Evolutionary conservation across 805 yeast species (phyloP).

Genomic region (Saccharomycopsis oosterbeekiorum): DNA sequence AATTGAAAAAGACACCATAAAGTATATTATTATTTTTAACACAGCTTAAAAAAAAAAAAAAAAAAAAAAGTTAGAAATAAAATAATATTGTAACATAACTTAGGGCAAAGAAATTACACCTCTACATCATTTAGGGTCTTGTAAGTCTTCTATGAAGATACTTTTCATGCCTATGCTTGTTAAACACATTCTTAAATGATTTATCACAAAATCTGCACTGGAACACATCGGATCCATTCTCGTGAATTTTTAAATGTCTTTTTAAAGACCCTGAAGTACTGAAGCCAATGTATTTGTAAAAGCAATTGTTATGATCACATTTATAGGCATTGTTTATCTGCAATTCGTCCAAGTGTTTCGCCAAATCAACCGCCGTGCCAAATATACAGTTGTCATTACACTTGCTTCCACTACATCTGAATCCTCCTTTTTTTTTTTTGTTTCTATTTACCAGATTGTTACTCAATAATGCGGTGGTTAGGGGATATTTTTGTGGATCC

Average conservation of each 20-base stretch:
- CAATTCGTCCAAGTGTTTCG: constrained; percentile 16
- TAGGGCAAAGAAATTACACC: no score
- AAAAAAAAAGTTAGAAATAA: not conserved
- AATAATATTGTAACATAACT: not conserved
- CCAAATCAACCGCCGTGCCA: constrained; percentile 11
- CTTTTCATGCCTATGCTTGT: constrained; percentile 15
- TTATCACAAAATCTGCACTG: constrained; percentile 11
- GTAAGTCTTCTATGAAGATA: constrained; percentile 6
- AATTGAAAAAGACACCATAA: no score
- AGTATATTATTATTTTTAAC: no score
- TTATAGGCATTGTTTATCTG: constrained; percentile 11
- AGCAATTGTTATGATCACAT: constrained; percentile 9
- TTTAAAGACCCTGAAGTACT: constrained; percentile 16
- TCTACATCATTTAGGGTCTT: not conserved
- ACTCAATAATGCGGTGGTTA: constrained; percentile 2
- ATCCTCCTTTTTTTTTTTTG: constrained; percentile 18
- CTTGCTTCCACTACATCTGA: constrained; percentile 15
- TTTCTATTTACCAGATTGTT: constrained; percentile 9
- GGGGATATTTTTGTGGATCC: constrained; percentile 4
- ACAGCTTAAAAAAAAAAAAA: no score
- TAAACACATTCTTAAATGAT: constrained; percentile 11
- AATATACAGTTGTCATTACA: constrained; percentile 13
- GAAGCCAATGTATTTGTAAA: constrained; percentile 17
- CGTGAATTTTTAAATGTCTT: constrained; percentile 15
- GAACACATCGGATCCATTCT: constrained; percentile 1